Conservation (phyloP, 768 basidiomycete genomes). For the Tricholoma bakamatsutake region DNA sequence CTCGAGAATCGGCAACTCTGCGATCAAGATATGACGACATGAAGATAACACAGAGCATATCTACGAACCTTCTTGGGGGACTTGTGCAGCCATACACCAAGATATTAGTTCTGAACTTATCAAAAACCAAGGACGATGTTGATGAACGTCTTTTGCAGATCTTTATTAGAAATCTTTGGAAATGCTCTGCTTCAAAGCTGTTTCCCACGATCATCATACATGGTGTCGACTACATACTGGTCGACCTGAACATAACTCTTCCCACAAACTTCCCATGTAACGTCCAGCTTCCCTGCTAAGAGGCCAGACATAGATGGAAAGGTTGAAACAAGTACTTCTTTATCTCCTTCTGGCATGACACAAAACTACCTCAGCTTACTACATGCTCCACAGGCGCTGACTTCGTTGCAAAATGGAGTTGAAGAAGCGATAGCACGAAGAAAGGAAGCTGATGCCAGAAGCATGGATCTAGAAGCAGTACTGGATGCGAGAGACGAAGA, state of each 20-base stretch:
- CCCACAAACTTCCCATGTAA: background rate
- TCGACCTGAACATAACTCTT: background rate
- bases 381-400: slow-evolving; percentile 15
- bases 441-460: slow-evolving; percentile 21
- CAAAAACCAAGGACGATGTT: background rate
- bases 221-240: background rate
- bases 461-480: slow-evolving; percentile 10
- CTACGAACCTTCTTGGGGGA: slow-evolving; percentile 72
- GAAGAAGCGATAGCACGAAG: slow-evolving; percentile 21
- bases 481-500: slow-evolving; percentile 19
- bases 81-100: slow-evolving; percentile 54
- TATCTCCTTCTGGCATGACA: background rate
- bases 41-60: slow-evolving; percentile 10
- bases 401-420: slow-evolving; percentile 16
- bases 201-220: slow-evolving; percentile 20
- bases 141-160: background rate
- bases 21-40: slow-evolving; percentile 16
- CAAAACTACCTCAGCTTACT: background rate
- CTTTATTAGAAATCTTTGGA: background rate
- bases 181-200: background rate
- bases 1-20: slow-evolving; percentile 93
- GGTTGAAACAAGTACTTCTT: slow-evolving; percentile 8
- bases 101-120: slow-evolving; percentile 1
- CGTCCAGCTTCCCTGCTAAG: background rate
- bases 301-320: slow-evolving; percentile 2